Base-by-base conservation (phyloP, 768 basidiomycete genomes). In the Boletus rubroflammeus region DNA sequence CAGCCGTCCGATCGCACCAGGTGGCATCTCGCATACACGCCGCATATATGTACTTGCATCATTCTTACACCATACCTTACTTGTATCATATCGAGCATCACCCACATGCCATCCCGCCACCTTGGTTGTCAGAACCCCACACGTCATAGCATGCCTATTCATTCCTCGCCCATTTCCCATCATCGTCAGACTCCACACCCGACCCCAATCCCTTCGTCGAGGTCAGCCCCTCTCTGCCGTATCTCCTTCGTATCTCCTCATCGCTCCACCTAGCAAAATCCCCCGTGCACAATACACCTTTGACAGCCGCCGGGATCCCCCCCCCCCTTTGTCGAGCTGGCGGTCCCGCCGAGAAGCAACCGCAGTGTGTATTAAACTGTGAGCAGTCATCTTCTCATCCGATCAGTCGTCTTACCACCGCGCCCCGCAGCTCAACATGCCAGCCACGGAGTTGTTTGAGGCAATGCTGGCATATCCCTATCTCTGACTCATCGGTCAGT, bases 321-420 rank as follows among this genome's bases (percentile, higher is more conserved):
- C 83, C 84, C 6, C 77, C 85, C 59, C 64, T 86, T 19, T 88
- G 84, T 72, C 76, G 84, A 51, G 72, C 77, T 58, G 72, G 72
- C 44, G 71, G 21, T n/a, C 36, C 51, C 32, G 46, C 64, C 47
- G 62, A 72, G 53, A 67, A 73, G 55, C 68, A 67, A 28, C 62
- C 68, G 31, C 81, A 85, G 50, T 88, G 85, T 67, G 78, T 85
- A n/a, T n/a, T n/a, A n/a, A 56, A 76, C 67, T 57, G 83, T 86
- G 59, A 55, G 80, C 69, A 21, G n/a, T 41, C 39, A 23, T 51
- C 10, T 17, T 42, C n/a, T 41, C n/a, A 5, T 1, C 47, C 47
- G 50, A 53, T 56, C 58, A 13, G 17, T 46, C 57, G 34, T 53
- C 48, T 58, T 49, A 62, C 56, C 44, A 49, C 51, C 53, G 42